These are phyloP conservation scores for Sporothrix brasiliensis DNA, from an alignment of 2,329 filamentous ascomycete genomes.

Conservation along the genomic window DNA sequence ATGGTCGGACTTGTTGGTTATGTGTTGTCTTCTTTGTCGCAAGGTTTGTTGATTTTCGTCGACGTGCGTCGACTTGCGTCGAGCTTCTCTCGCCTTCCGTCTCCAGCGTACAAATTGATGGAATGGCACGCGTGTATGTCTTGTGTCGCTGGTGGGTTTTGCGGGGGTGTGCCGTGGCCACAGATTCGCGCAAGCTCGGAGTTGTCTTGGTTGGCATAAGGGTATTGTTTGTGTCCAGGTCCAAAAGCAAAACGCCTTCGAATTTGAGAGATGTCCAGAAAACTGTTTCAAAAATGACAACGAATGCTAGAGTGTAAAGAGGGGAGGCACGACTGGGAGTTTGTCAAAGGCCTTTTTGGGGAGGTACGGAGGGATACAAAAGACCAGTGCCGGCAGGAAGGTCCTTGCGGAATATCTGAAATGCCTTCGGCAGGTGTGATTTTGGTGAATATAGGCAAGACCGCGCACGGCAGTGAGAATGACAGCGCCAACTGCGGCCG, in stretches of 20 bases:
- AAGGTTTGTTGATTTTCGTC: neutral
- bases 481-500: neutral
- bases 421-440: slow-evolving; percentile 31
- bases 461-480: slow-evolving; percentile 22
- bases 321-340: neutral
- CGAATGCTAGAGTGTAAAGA: too few species aligned
- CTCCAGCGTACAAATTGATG: neutral
- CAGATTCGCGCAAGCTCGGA: neutral
- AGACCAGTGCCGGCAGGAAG: slow-evolving; percentile 24
- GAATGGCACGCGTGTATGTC: neutral
- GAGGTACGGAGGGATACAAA: slow-evolving; percentile 4
- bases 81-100: neutral
- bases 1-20: neutral
- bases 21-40: neutral
- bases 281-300: neutral
- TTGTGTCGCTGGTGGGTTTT: neutral
- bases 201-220: neutral
- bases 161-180: neutral
- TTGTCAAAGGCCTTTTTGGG: slow-evolving; percentile 4
- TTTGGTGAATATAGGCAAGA: slow-evolving; percentile 4
- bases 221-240: neutral
- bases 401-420: slow-evolving; percentile 29
- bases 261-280: neutral
- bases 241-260: neutral
- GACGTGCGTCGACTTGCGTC: neutral